Evolutionary conservation across 1,284 basidiomycete genomes (phyloP).

Genomic region (Microbotryomycetes sp.): DNA sequence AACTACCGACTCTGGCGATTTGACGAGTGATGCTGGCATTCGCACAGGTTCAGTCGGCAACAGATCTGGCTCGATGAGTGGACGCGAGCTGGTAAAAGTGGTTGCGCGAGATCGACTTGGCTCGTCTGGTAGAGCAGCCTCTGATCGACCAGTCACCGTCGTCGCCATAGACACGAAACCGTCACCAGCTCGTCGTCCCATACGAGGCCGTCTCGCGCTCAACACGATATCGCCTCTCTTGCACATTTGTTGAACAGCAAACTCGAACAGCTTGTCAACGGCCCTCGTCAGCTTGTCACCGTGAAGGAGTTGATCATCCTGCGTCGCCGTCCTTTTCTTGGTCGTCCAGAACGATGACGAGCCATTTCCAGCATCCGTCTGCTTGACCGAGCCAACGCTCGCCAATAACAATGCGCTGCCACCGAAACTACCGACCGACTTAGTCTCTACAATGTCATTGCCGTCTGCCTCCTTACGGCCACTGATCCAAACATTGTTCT

Average conservation of each 20-base stretch:
- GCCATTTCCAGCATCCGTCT: not conserved
- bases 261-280: conserved; percentile 2
- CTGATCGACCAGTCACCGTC: no score
- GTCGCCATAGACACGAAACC: no score
- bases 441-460: not conserved
- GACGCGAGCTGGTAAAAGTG: no score
- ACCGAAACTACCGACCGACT: not conserved
- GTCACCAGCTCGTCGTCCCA: no score
- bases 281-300: conserved; percentile 3
- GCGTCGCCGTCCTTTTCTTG: not conserved
- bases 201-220: not conserved
- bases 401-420: not conserved
- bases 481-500: not conserved
- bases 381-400: not conserved
- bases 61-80: no score
- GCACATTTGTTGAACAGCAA: conserved; percentile 7
- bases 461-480: not conserved
- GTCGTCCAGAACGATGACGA: not conserved
- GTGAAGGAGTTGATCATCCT: not conserved
- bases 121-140: no score
- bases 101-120: no score
- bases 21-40: no score
- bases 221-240: conserved; percentile 4
- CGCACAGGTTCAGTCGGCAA: no score
- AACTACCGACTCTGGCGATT: no score